Evolutionary conservation across 495 filamentous ascomycete species (phyloP), one percentile per base, ranked within the genome.

Genomic region (Amniculicola lignicola): DNA sequence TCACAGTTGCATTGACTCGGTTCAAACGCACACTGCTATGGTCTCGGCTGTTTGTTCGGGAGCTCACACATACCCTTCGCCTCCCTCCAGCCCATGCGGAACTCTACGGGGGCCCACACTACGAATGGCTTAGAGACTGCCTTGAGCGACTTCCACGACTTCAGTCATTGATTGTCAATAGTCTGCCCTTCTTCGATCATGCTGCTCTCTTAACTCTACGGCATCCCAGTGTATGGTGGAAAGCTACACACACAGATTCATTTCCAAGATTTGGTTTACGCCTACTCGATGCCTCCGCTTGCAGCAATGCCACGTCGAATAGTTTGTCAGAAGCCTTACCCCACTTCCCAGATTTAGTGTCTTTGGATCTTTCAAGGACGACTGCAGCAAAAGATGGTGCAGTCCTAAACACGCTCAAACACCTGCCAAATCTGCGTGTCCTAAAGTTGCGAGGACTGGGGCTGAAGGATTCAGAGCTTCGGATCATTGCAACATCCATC

Each of bases 81-180:
- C 72, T 86, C n/a, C 82, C 82, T 11, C 82, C 83, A 12, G 82
- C 83, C 15, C 71, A 83, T 21, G 80, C 81, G 5, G 83, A 86
- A 63, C 77, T 84, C 37, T 86, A 84, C 67, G 81, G 77, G 56
- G 79, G 81, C 11, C 81, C 82, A 3, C 78, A 80, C 50, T 72
- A 74, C 10, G 78, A 75, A 43, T 86, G 83, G 83, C 70, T 86
- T 16, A 71, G 76, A 41, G 81, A 86, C 52, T 73, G 85, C 23
- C 72, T 86, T 14, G 78, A 82, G 29, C 77, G 72, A 18, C 67
- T 85, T 18, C 83, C 82, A 1, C 76, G 75, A 31, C 69, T 86
- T 16, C 83, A 85, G 59, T 80, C 75, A 1, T 70, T 86, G 48
- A 74, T 85, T 48, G 80, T 85, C 0, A 78, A 81, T 7, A 74